Evolutionary conservation across 73 alveolate genomes (phyloP).

Genomic region (Symbiodinium pilosum): DNA sequence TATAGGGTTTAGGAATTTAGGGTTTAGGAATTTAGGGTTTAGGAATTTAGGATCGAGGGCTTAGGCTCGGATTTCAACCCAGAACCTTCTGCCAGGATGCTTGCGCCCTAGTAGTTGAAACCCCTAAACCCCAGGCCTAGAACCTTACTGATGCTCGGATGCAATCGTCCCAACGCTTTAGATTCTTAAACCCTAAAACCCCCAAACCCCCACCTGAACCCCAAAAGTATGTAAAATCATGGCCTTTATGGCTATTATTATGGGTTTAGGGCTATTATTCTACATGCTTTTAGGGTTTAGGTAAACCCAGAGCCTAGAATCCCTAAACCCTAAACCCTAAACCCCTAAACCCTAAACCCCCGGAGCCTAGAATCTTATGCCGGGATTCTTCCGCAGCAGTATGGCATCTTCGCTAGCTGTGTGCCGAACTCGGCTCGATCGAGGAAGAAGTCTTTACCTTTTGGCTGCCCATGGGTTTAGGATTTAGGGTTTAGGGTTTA

Average conservation of each 20-base stretch:
- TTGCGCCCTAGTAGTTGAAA: neutral
- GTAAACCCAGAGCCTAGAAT: neutral
- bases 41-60: neutral
- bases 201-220: neutral
- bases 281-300: neutral
- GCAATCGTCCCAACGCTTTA: neutral
- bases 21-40: neutral
- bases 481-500: neutral
- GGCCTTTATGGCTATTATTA: no score
- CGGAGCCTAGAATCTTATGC: neutral
- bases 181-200: neutral
- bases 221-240: neutral
- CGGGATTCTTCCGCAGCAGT: slow-evolving; percentile 55
- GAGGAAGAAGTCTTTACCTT: slow-evolving; percentile 83
- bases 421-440: slow-evolving; percentile 76
- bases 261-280: no score
- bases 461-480: neutral
- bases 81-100: neutral
- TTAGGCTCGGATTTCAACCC: neutral
- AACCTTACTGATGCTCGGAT: no score
- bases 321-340: neutral
- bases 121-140: no score
- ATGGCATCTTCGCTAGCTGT: slow-evolving; percentile 52
- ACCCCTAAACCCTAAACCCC: neutral
- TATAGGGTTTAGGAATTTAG: neutral